phyloP scores from a whole-genome alignment of 148 eudicot genomes.

The Beta vulgaris region DNA sequence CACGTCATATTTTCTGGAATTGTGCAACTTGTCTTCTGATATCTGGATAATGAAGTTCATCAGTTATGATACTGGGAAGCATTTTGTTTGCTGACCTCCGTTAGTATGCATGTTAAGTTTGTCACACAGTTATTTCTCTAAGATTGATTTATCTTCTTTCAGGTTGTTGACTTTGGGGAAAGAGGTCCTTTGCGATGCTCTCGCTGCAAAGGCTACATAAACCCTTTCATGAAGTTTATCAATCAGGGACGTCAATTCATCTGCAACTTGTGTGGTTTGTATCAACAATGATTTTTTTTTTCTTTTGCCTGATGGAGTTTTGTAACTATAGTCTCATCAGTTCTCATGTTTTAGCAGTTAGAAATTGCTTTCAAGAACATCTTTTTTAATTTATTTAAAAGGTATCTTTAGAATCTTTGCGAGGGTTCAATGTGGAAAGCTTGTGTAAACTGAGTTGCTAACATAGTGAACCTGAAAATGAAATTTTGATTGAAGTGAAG shows the following conservation, averaged over 20 bases:
- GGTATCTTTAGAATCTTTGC: neutral
- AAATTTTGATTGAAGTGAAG: neutral
- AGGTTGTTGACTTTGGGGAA: conserved; percentile 98
- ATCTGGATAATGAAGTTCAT: no score
- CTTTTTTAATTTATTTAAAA: neutral
- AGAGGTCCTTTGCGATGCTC: conserved; percentile 98
- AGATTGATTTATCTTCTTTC: conserved; percentile 16
- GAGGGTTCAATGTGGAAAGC: neutral
- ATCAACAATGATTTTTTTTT: neutral
- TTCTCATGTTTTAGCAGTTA: neutral
- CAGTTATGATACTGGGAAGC: neutral
- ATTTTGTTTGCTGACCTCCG: neutral
- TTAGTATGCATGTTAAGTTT: neutral
- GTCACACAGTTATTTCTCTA: conserved; percentile 7
- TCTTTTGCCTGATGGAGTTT: neutral
- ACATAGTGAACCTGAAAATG: neutral
- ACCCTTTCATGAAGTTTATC: conserved; percentile 94
- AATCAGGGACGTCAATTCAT: conserved; percentile 93
- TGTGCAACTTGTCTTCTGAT: no score
- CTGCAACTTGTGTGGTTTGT: conserved; percentile 95
- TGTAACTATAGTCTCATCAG: neutral
- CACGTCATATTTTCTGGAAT: no score
- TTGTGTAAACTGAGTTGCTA: neutral
- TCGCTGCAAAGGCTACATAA: conserved; percentile 98
- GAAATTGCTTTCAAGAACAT: neutral